phyloP scores from a whole-genome alignment of 768 basidiomycete genomes.

The Pholiota microspora region DNA sequence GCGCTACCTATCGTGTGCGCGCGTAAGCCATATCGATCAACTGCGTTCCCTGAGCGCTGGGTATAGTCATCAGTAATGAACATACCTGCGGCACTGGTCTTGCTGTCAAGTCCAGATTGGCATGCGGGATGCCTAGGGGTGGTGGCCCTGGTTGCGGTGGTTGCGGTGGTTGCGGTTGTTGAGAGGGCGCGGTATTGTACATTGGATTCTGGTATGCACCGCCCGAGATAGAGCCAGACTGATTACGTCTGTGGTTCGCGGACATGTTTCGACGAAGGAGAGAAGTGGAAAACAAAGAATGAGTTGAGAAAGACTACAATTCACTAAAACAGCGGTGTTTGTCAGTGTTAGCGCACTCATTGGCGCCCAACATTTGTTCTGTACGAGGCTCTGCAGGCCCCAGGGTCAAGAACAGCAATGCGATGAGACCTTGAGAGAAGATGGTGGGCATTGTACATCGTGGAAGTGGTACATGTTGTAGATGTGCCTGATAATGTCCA shows the following conservation, averaged over 20 bases:
- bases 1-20: constrained; percentile 52
- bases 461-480: no score
- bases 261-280: not conserved
- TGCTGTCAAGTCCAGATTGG: constrained; percentile 6
- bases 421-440: not conserved
- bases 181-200: not conserved
- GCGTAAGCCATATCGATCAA: not conserved
- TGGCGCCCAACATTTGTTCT: not conserved
- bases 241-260: constrained; percentile 6
- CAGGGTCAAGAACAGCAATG: not conserved
- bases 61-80: not conserved
- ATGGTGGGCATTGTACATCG: not conserved
- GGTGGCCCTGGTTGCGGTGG: not conserved
- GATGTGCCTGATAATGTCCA: no score
- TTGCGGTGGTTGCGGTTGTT: not conserved
- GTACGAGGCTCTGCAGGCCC: not conserved
- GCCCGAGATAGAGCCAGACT: not conserved
- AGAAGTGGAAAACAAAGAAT: not conserved
- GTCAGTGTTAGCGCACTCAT: constrained; percentile 1
- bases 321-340: not conserved
- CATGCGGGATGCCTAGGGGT: not conserved
- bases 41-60: not conserved
- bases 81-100: constrained; percentile 8
- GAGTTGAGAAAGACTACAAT: not conserved
- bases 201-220: constrained; percentile 1